Evolutionary conservation across 306 rosid species (phyloP).

Genomic region (Cucurbita argyrosperma): DNA sequence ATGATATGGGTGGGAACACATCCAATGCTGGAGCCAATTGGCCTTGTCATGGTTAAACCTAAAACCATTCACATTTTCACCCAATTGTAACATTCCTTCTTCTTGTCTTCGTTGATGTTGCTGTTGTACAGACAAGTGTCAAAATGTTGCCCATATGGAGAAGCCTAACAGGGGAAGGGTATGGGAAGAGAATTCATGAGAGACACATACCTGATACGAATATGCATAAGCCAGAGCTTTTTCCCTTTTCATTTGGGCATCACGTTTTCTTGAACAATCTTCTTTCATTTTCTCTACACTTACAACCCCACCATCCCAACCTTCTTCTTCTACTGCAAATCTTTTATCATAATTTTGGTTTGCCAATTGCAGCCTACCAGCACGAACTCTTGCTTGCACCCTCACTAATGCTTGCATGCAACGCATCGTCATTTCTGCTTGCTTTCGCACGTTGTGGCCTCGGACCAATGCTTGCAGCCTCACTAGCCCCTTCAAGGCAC

Average conservation of each 20-base stretch:
- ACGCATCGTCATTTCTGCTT: conserved; percentile 91
- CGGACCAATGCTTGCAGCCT: conserved; percentile 86
- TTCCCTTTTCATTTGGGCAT: conserved; percentile 50
- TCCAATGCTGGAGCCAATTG: conserved; percentile 80
- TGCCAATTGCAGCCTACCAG: conserved; percentile 50
- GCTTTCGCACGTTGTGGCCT: conserved; percentile 84
- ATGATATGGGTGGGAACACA: conserved; percentile 42
- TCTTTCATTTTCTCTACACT: conserved; percentile 31
- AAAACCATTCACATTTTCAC: conserved; percentile 14
- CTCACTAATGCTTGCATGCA: conserved; percentile 94
- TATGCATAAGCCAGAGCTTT: conserved; percentile 72
- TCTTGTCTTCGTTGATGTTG: not conserved
- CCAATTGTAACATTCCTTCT: conserved; percentile 11
- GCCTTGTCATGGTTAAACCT: conserved; percentile 27
- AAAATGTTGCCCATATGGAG: not conserved
- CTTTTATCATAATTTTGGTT: conserved; percentile 31
- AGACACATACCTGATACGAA: conserved; percentile 37
- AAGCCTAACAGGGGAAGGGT: not conserved
- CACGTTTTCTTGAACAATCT: conserved; percentile 37
- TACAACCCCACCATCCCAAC: conserved; percentile 31
- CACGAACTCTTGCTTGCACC: conserved; percentile 71
- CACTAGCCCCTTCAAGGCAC: conserved; percentile 84
- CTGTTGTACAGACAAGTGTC: not conserved
- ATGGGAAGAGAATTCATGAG: not conserved
- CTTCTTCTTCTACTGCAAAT: conserved; percentile 4